Evolutionary conservation across 306 rosid genomes (phyloP).

Genomic region (Cucumis sativus): Cucumber_9930_V3 NC_026657.2:27907001-27907500

Average conservation of each 20-base stretch:
- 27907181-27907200: neutral
- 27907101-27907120: neutral
- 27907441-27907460: neutral
- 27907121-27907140: neutral
- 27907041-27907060: neutral
- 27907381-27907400: neutral
- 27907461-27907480: neutral
- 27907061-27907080: too few species aligned
- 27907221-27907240: neutral
- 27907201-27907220: neutral
- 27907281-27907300: neutral
- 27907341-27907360: too few species aligned
- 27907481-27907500: neutral
- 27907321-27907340: neutral
- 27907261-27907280: neutral
- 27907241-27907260: neutral
- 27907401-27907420: neutral
- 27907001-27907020: neutral
- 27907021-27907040: neutral
- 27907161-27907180: neutral
- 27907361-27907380: neutral
- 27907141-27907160: neutral
- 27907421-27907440: neutral
- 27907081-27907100: neutral
- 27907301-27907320: neutral